Evolutionary conservation across 1,139 yeast genomes (phyloP), one percentile per base, ranked within the genome.

Genomic region (Lodderomyces parapsilosis): DNA sequence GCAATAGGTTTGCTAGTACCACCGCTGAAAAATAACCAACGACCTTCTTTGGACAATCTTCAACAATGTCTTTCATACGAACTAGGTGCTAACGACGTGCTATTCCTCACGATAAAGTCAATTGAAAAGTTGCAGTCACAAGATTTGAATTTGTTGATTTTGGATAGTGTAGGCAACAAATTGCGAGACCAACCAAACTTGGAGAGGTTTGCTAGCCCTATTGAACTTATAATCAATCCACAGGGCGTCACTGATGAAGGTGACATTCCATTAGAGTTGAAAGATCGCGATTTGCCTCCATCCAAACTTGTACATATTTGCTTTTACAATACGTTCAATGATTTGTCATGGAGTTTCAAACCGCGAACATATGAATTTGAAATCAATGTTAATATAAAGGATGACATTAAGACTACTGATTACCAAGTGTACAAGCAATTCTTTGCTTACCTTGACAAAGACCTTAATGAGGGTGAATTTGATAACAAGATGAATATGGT

Each of bases 301-400:
- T 14, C 25, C 11, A 37, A 37, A 11, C 13, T 37, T 7, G 60
- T 72, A 17, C 62, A 68, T 48, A 57, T 73, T 22, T 73, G 78
- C 51, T 71, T 72, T 52, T 76, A 73, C 53, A 73, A 73, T 49
- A 45, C 71, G 28, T 72, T 65, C 53, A 55, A 55, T 40, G 78
- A 73, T 51, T 65, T 65, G 49, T 67, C 74, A 11, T 73, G 77
- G 77, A 63, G 74, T 18, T 73, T 70, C 51, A 53, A 56, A 17
- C 71, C 75, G 5, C 46, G 49, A 28, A 36, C 53, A 2, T 57
- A 60, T 36, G 76, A 73, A 38, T 56, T 73, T 15, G 66, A 66
- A 45, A 42, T 72, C 31, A 52, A 45, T 11, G 74, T 72, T 13
- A 64, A 65, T 40, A 62, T 72, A 43, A 44, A 45, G 32, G 62